Percentiles rank a stretch among this genome's conserved stretches.
Conservation (phyloP, 1,139 yeast genomes). For the Protomyces arabidopsidicola region DNA sequence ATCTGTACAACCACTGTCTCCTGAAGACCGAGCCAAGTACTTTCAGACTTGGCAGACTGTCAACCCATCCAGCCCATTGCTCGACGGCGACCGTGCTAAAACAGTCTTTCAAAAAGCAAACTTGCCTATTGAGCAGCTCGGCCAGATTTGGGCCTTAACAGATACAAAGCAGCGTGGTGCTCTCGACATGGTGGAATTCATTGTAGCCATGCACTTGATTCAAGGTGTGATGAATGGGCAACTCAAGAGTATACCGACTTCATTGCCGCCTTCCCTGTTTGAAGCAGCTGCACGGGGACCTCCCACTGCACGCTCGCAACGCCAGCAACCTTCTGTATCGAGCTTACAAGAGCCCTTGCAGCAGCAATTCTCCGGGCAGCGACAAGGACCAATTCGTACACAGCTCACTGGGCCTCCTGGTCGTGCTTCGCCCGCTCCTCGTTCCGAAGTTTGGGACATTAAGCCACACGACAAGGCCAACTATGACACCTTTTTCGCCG, state of each 20-base stretch:
- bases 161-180: slow-evolving; percentile 72
- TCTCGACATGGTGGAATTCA: slow-evolving; percentile 67
- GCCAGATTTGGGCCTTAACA: slow-evolving; percentile 68
- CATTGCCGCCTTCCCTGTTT: slow-evolving; percentile 56
- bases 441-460: slow-evolving; percentile 55
- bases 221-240: slow-evolving; percentile 72
- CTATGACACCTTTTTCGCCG: slow-evolving; percentile 71
- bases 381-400: slow-evolving; percentile 27
- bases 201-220: slow-evolving; percentile 91
- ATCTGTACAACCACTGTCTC: slow-evolving; percentile 26
- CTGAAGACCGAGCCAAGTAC: slow-evolving; percentile 29
- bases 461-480: slow-evolving; percentile 67
- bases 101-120: slow-evolving; percentile 72
- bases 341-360: slow-evolving; percentile 29
- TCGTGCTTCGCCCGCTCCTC: neutral
- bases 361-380: slow-evolving; percentile 33
- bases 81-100: slow-evolving; percentile 52
- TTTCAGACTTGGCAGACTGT: slow-evolving; percentile 24
- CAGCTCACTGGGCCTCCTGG: slow-evolving; percentile 30
- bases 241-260: slow-evolving; percentile 61
- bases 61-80: slow-evolving; percentile 46
- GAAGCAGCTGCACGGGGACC: slow-evolving; percentile 52
- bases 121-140: slow-evolving; percentile 75
- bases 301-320: slow-evolving; percentile 18
- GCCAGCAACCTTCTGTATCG: slow-evolving; percentile 11